These are phyloP conservation scores for Letharia columbiana DNA, from an alignment of 495 filamentous ascomycete species.

Conservation along the genomic window DNA sequence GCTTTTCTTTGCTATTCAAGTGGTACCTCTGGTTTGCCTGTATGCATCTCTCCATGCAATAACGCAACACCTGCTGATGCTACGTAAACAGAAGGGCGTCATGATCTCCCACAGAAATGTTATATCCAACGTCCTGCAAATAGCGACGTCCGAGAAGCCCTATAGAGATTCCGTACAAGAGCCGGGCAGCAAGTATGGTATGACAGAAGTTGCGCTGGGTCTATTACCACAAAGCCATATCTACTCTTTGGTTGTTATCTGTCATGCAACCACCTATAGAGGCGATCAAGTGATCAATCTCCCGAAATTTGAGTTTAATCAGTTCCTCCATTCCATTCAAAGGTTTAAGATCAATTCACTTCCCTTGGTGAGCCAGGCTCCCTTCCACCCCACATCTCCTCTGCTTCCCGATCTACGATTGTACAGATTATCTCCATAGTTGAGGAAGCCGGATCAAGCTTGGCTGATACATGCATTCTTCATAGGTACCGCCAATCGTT, in stretches of 20 bases:
- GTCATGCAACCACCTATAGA: slow-evolving; percentile 57
- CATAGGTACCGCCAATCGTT: slow-evolving; percentile 76
- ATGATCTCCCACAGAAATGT: slow-evolving; percentile 89
- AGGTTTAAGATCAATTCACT: slow-evolving; percentile 62
- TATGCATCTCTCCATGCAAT: slow-evolving; percentile 33
- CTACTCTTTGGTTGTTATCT: slow-evolving; percentile 72
- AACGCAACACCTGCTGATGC: slow-evolving; percentile 3
- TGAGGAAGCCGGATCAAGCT: not conserved
- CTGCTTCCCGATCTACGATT: not conserved
- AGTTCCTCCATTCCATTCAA: slow-evolving; percentile 59
- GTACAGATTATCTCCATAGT: not conserved
- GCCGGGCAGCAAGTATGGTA: slow-evolving; percentile 30
- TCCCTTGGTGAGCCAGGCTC: slow-evolving; percentile 47
- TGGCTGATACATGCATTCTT: not conserved
- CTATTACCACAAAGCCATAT: slow-evolving; percentile 83
- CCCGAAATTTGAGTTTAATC: slow-evolving; percentile 71
- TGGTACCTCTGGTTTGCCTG: slow-evolving; percentile 79
- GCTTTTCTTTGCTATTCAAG: slow-evolving; percentile 87
- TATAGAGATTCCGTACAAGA: slow-evolving; percentile 35
- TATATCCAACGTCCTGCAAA: slow-evolving; percentile 72
- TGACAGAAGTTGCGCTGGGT: slow-evolving; percentile 57
- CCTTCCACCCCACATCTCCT: not conserved
- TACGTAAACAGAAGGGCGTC: slow-evolving; percentile 65
- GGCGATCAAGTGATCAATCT: slow-evolving; percentile 75
- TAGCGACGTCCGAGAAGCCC: slow-evolving; percentile 46